These are phyloP conservation scores for Colletotrichum sidae DNA, from an alignment of 2,329 filamentous ascomycete genomes.

Conservation along the genomic window DNA sequence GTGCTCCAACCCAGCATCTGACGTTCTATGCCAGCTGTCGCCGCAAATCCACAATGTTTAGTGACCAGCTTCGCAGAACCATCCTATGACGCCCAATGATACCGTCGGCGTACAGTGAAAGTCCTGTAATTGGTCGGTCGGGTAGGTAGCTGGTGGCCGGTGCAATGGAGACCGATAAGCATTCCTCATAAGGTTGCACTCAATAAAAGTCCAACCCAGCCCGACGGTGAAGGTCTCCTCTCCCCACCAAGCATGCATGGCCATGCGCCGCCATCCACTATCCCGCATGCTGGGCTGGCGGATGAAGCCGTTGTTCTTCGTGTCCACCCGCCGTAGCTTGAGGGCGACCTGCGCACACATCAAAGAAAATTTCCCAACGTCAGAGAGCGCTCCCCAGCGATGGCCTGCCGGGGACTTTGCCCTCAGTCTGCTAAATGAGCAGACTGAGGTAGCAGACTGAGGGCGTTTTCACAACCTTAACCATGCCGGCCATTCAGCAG, in stretches of 20 bases:
- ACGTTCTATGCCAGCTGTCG: not conserved
- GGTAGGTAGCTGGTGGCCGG: slow-evolving; percentile 1
- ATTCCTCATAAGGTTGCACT: slow-evolving; percentile 30
- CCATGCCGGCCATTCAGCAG: slow-evolving; percentile 18
- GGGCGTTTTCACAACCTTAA: slow-evolving; percentile 25
- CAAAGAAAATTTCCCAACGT: slow-evolving; percentile 2
- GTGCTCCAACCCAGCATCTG: slow-evolving; percentile 1
- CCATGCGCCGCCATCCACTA: slow-evolving; percentile 15
- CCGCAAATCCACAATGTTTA: not conserved
- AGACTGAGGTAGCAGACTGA: not conserved
- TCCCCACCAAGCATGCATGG: not conserved
- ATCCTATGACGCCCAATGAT: too few relatives aligned
- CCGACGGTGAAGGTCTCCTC: slow-evolving; percentile 24
- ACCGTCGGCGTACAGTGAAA: too few relatives aligned
- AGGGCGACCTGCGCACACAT: not conserved
- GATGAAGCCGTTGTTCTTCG: slow-evolving; percentile 33
- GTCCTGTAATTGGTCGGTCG: too few relatives aligned
- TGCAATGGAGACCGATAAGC: slow-evolving; percentile 4
- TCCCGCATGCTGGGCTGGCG: slow-evolving; percentile 32
- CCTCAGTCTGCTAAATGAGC: too few relatives aligned
- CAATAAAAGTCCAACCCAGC: slow-evolving; percentile 30
- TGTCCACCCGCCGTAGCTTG: slow-evolving; percentile 21
- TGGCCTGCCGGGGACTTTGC: slow-evolving; percentile 25
- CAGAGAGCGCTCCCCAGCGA: slow-evolving; percentile 7
- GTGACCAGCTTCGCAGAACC: too few relatives aligned